Conservation (phyloP, 352 stramenopile species). For the Thalassiosira pacifica region DNA sequence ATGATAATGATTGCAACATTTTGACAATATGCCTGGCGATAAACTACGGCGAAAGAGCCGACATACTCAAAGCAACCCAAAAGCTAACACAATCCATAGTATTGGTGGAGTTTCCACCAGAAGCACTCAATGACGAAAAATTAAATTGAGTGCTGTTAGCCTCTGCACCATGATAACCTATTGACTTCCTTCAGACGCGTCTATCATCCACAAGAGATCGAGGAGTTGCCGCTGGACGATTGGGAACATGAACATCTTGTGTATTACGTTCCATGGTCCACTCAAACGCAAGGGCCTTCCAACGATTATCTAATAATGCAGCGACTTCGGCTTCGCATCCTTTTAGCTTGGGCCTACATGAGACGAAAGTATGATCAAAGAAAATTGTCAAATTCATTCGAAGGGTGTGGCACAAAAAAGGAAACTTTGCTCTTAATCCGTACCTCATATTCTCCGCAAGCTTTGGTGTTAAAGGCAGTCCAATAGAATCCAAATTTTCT, state of each 20-base stretch:
- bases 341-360: slow-evolving; percentile 77
- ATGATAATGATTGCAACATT: slow-evolving; percentile 72
- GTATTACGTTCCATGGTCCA: slow-evolving; percentile 57
- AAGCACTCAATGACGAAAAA: background rate
- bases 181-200: slow-evolving; percentile 19
- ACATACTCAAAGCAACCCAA: slow-evolving; percentile 91
- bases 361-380: too few relatives aligned
- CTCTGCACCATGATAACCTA: too few relatives aligned
- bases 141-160: too few relatives aligned
- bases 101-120: background rate
- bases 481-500: slow-evolving; percentile 81
- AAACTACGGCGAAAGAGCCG: slow-evolving; percentile 93
- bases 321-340: slow-evolving; percentile 81
- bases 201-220: slow-evolving; percentile 24
- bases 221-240: background rate
- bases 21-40: slow-evolving; percentile 77
- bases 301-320: slow-evolving; percentile 65
- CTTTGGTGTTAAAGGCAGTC: slow-evolving; percentile 76
- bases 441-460: slow-evolving; percentile 80
- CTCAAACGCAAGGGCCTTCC: slow-evolving; percentile 71
- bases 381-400: too few relatives aligned
- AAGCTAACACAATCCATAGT: slow-evolving; percentile 88
- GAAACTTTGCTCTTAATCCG: too few relatives aligned
- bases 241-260: slow-evolving; percentile 6
- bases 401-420: too few relatives aligned